phyloP scores from a whole-genome alignment of 257 asterid genomes.

The Solanum sitiens region DNA sequence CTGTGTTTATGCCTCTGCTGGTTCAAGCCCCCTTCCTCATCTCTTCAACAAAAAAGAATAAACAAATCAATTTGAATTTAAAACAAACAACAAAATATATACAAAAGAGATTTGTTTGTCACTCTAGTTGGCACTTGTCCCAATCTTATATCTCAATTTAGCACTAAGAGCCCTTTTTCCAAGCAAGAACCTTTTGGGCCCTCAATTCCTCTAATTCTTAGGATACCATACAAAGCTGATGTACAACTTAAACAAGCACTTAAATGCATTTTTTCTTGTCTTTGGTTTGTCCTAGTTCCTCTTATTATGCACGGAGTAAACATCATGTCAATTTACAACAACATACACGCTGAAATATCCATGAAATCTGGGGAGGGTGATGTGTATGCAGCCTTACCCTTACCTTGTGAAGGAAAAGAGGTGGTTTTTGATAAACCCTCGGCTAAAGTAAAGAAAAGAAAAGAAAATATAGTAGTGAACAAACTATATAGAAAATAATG shows the following conservation, averaged over 20 bases:
- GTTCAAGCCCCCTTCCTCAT: neutral
- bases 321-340: neutral
- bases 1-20: neutral
- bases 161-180: neutral
- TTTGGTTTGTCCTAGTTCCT: neutral
- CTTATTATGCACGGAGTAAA: neutral
- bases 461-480: neutral
- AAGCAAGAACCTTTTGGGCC: neutral
- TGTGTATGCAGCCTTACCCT: neutral
- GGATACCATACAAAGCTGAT: neutral
- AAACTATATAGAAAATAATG: neutral
- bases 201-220: neutral
- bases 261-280: neutral
- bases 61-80: neutral
- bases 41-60: neutral
- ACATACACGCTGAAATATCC: neutral
- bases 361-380: neutral
- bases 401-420: neutral
- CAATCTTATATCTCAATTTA: neutral
- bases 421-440: neutral
- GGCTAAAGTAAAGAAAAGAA: neutral
- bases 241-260: neutral
- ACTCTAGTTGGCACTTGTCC: neutral
- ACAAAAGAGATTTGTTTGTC: neutral
- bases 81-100: neutral